These are phyloP conservation scores for Neurospora sp. DNA, from an alignment of 495 filamentous ascomycete species.

Conservation along the genomic window DNA sequence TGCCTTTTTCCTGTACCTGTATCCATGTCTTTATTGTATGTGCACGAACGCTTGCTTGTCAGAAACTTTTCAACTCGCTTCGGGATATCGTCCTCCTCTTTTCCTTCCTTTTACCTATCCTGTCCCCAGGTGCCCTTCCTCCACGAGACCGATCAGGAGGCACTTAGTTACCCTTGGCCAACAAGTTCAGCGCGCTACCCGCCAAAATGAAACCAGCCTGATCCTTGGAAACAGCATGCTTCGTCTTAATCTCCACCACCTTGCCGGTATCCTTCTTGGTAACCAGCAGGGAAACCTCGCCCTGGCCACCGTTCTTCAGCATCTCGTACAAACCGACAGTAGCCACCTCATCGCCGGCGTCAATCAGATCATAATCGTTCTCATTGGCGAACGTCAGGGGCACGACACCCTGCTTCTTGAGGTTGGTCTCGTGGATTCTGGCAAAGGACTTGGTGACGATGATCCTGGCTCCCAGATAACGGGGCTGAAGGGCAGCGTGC, in stretches of 20 bases:
- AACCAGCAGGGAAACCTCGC: constrained; percentile 60
- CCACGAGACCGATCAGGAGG: neutral
- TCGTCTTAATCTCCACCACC: constrained; percentile 49
- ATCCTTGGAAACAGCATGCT: constrained; percentile 76
- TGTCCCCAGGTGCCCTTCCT: neutral
- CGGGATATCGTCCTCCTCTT: neutral
- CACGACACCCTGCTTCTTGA: constrained; percentile 98
- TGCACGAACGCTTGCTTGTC: neutral
- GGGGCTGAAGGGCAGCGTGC: constrained; percentile 92
- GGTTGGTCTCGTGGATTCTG: constrained; percentile 95
- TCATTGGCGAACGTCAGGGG: constrained; percentile 81
- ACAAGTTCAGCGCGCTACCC: constrained; percentile 84
- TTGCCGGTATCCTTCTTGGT: constrained; percentile 52
- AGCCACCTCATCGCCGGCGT: constrained; percentile 68
- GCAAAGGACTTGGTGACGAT: constrained; percentile 90
- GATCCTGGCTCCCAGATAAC: constrained; percentile 81
- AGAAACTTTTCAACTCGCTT: neutral
- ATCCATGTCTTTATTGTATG: neutral
- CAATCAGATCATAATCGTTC: constrained; percentile 75
- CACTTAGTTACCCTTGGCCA: constrained; percentile 42
- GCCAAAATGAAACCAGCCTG: constrained; percentile 87
- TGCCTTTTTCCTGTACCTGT: neutral
- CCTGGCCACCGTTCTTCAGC: constrained; percentile 65
- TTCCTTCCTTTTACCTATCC: neutral
- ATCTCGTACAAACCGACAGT: constrained; percentile 78